Conservation (phyloP, 352 stramenopile genomes). For the Pythium rishiriense region DNA sequence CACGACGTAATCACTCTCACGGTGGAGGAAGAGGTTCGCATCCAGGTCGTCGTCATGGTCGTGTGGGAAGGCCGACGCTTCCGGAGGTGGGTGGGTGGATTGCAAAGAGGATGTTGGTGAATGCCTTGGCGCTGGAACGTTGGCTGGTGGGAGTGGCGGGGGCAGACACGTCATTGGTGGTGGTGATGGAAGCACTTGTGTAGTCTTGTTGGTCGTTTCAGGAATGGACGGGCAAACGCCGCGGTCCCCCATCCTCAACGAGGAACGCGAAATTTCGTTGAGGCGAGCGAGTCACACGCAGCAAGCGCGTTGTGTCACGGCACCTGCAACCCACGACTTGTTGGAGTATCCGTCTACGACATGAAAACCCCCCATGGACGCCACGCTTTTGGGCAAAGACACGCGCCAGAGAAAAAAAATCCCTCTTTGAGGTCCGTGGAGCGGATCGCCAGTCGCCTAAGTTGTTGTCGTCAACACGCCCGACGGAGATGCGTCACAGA, state of each 20-base stretch:
- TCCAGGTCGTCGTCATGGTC: slow-evolving; percentile 11
- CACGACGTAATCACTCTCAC: slow-evolving; percentile 37
- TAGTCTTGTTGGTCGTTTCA: not conserved
- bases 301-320: not conserved
- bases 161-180: not conserved
- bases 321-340: slow-evolving; percentile 6
- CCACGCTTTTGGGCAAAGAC: not conserved
- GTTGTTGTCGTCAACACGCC: slow-evolving; percentile 14
- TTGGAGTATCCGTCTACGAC: not conserved
- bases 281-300: not conserved
- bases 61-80: not conserved
- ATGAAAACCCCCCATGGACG: slow-evolving; percentile 8
- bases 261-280: not conserved
- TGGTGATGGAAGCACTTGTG: not conserved
- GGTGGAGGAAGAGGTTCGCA: slow-evolving; percentile 1
- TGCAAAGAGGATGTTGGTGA: no score
- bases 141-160: not conserved
- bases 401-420: not conserved
- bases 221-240: not conserved
- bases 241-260: not conserved
- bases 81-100: not conserved
- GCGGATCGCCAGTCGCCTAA: slow-evolving; percentile 12
- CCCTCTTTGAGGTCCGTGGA: not conserved
- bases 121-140: not conserved
- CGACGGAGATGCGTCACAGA: slow-evolving; percentile 16